Percentiles rank a stretch among this genome's conserved stretches.
phyloP scores from a whole-genome alignment of 768 basidiomycete species.

The Panus rudis region DNA sequence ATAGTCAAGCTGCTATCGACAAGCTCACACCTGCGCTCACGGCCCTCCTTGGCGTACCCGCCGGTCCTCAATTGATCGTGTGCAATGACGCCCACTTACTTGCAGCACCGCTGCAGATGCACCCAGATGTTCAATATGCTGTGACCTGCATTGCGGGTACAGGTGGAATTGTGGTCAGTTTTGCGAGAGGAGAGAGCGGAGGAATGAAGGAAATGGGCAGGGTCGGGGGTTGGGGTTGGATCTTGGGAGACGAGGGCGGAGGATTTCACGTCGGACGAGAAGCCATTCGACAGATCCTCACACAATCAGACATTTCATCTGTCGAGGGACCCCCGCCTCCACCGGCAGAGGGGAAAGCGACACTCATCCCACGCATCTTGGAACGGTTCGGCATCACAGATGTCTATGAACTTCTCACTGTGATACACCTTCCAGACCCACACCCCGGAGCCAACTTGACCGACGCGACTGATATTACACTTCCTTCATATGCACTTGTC shows the following conservation, averaged over 20 bases:
- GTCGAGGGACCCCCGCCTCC: slow-evolving; percentile 18
- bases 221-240: slow-evolving; percentile 80
- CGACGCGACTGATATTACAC: slow-evolving; percentile 8
- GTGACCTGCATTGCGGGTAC: slow-evolving; percentile 78
- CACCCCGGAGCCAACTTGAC: slow-evolving; percentile 23
- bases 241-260: slow-evolving; percentile 78
- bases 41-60: slow-evolving; percentile 49
- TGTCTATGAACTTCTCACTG: slow-evolving; percentile 58
- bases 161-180: slow-evolving; percentile 69
- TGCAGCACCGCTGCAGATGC: slow-evolving; percentile 65
- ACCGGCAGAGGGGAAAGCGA: slow-evolving; percentile 4
- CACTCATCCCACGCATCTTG: slow-evolving; percentile 42
- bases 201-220: slow-evolving; percentile 58
- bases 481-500: slow-evolving; percentile 21
- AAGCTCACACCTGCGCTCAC: slow-evolving; percentile 50
- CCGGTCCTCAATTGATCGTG: slow-evolving; percentile 48
- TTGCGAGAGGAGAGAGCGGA: slow-evolving; percentile 35
- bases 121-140: slow-evolving; percentile 52
- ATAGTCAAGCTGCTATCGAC: slow-evolving; percentile 57
- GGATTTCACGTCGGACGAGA: slow-evolving; percentile 77
- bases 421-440: slow-evolving; percentile 60
- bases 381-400: slow-evolving; percentile 47
- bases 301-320: slow-evolving; percentile 46
- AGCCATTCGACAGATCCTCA: slow-evolving; percentile 60
- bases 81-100: slow-evolving; percentile 84